Base-by-base conservation (phyloP, 2,329 filamentous ascomycete genomes). In the Sclerotinia glacialis region DNA sequence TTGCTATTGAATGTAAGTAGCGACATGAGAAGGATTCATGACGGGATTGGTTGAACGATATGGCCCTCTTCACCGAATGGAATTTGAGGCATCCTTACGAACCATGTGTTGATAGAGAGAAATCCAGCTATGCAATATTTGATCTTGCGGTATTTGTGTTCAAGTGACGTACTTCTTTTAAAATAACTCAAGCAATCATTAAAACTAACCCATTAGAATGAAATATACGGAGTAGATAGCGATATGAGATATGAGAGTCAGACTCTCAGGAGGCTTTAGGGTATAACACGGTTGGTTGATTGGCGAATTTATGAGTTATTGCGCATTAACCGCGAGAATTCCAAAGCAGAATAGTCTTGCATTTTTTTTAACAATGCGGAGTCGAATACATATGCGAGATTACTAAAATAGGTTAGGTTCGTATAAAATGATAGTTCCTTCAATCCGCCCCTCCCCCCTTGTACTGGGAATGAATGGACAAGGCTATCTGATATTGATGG, bases 311-410 rank as follows among this genome's bases (percentile, higher is more conserved):
- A 44, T 18, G 26, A 40, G 21, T n/a, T n/a, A 61, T 26, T 8
- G 58, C 58, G 58, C 58, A 49, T 61, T 37, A 61, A 37, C 50
- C 50, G 49, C 50, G 26, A 66, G 26, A 37, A 44, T 46, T 63
- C 42, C 6, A 42, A 26, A 50, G 49, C 23, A 23, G 34, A 26
- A 42, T 47, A 44, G 50, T 54, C 56, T 34, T 16, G 28, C 26
- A 50, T n/a, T 31, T 14, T 55, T 54, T 14, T 55, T 54, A 40
- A 64, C 3, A n/a, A 49, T 55, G 53, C 50, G 56, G 56, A 60
- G 56, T 47, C 23, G 42, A 34, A 34, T 47, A 60, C 37, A 34
- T 47, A 60, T 47, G 28, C 42, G 56, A 60, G 42, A 47, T 60
- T 18, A 64, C 50, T 6, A 55, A 34, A 34, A 63, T 54, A 66